Evolutionary conservation across 2,329 filamentous ascomycete species (phyloP).

Genomic region (Ophiocordyceps robertsii): DNA sequence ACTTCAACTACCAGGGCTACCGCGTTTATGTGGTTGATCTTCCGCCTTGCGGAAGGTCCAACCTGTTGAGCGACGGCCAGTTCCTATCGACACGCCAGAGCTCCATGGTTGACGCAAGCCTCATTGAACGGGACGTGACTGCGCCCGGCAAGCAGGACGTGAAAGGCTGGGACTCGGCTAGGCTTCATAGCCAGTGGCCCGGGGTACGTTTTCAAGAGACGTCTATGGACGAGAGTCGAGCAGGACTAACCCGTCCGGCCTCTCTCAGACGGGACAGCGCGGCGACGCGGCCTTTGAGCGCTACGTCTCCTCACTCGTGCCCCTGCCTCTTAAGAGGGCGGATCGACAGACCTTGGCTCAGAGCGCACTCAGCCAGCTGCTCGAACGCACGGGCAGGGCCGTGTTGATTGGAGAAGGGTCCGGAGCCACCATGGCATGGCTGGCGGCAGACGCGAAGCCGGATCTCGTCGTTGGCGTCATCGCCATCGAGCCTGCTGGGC

Average conservation of each 20-base stretch:
- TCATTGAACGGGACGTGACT: constrained; percentile 19
- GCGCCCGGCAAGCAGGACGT: constrained; percentile 9
- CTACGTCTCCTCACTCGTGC: constrained; percentile 30
- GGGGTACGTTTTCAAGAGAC: constrained; percentile 11
- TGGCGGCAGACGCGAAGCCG: constrained; percentile 34
- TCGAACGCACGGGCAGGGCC: constrained; percentile 26
- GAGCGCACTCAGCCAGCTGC: constrained; percentile 24
- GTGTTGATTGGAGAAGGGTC: constrained; percentile 37
- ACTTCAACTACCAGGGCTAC: constrained; percentile 27
- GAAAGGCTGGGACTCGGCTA: constrained; percentile 11
- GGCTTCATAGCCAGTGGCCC: constrained; percentile 24
- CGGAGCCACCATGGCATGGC: constrained; percentile 30
- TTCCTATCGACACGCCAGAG: constrained; percentile 8
- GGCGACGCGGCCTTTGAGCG: constrained; percentile 34
- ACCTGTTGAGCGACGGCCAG: constrained; percentile 9
- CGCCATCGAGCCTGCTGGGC: constrained; percentile 38
- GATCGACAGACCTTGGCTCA: constrained; percentile 18
- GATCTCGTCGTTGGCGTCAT: constrained; percentile 33
- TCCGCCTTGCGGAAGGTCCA: constrained; percentile 24
- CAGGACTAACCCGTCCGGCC: neutral
- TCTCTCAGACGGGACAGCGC: constrained; percentile 15
- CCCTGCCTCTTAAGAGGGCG: constrained; percentile 13
- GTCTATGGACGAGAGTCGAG: too few species aligned
- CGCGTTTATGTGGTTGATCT: constrained; percentile 29
- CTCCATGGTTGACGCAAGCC: constrained; percentile 6